phyloP scores from a whole-genome alignment of 306 rosid species.

The Rosa multiflora region DNA sequence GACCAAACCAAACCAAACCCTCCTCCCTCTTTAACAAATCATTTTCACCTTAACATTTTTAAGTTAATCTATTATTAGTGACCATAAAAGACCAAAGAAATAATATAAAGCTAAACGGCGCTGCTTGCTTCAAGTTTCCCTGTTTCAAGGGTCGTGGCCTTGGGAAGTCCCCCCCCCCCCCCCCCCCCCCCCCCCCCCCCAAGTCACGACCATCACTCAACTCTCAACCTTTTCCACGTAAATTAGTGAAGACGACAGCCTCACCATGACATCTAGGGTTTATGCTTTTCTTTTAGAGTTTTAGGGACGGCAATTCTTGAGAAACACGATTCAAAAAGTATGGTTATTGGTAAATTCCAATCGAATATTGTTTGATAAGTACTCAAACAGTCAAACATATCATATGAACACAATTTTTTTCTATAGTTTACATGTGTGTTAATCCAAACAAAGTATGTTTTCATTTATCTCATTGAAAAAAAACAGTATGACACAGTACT shows the following conservation, averaged over 20 bases:
- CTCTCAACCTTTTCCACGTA: not conserved
- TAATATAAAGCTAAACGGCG: not conserved
- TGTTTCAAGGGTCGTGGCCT: slow-evolving; percentile 10
- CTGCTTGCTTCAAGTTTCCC: slow-evolving; percentile 4
- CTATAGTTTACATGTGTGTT: no score
- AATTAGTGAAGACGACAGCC: not conserved
- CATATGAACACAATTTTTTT: no score
- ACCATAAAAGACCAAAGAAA: slow-evolving; percentile 3
- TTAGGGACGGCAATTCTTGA: not conserved
- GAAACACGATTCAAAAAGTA: not conserved
- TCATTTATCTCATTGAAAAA: no score
- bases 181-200: not conserved
- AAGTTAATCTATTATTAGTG: not conserved
- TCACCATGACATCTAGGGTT: slow-evolving; percentile 1
- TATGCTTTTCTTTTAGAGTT: not conserved
- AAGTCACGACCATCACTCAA: not conserved
- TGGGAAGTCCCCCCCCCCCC: not conserved
- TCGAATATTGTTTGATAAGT: not conserved
- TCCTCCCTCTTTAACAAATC: not conserved
- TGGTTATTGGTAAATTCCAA: not conserved
- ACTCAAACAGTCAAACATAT: no score
- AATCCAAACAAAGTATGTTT: no score
- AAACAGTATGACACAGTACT: no score
- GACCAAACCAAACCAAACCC: slow-evolving; percentile 37
- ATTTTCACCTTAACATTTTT: slow-evolving; percentile 1